Evolutionary conservation across 108 stramenopile genomes (phyloP), one percentile per base, ranked within the genome.

Genomic region (Stephanodiscus minutulus): DNA sequence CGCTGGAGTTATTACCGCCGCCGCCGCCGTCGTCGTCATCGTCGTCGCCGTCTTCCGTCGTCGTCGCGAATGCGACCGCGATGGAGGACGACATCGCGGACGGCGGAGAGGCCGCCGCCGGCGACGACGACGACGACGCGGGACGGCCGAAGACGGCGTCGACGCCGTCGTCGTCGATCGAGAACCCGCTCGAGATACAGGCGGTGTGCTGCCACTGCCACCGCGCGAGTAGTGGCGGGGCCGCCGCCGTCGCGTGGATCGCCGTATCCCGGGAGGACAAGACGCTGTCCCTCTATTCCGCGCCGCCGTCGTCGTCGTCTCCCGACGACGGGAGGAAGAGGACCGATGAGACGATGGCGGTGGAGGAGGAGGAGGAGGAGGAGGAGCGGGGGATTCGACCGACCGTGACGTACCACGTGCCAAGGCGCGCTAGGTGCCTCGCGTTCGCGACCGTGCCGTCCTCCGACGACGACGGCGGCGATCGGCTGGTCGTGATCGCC

Each of bases 191-290:
- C 18, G 82, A 83, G 46, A 85, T 91, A 33, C 83, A 84, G 55
- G 83, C 85, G 24, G 90, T 91, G 0, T 85, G 83, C n/a, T 70
- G 73, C 22, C 63, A 64, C 18, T 20, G 72, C 56, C 50, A 61
- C 11, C 61, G 66, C 1, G 72, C 61, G 35, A 6, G 5, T 3
- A 3, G 39, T 8, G 39, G 9, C 10, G 39, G 9, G 1, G 11
- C 1, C 11, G 11, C 9, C 39, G 39, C 1, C 39, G 39, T 39
- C 39, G 39, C 74, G 21, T 81, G 63, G 62, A 79, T 88, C 62
- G 90, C 88, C 5, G 88, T 89, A 10, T 77, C 90, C 27, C 76
- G 90, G 36, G 64, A 76, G 25, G 72, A 86, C 61, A 91, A 91
- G 64, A 84, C 77, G 8, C 55, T 91, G n/a, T 58, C 73, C 29